A percentile compares a stretch with the other conserved stretches of the same genome.
Evolutionary conservation across 176 grass and related monocot genomes (phyloP).

Genomic region (Oryza brachyantha): DNA sequence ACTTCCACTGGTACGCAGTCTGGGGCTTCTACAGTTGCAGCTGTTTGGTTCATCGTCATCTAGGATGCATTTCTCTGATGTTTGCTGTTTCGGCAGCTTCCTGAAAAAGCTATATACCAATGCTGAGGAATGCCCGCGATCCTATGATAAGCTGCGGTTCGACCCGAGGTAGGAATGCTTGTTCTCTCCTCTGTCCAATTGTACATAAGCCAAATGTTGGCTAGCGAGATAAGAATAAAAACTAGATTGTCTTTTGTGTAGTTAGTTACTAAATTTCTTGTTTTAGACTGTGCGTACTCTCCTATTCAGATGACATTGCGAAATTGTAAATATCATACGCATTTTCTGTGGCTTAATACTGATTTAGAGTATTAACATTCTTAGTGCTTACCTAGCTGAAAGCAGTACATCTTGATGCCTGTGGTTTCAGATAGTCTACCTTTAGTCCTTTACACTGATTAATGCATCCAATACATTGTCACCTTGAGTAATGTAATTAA

Average conservation of each 20-base stretch:
- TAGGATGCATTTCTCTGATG: neutral
- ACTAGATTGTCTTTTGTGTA: neutral
- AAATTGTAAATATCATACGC: neutral
- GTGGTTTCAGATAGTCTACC: neutral
- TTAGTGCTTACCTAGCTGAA: neutral
- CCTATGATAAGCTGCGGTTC: slow-evolving; percentile 87
- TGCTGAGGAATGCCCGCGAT: slow-evolving; percentile 75
- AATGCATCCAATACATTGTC: neutral
- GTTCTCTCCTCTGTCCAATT: neutral
- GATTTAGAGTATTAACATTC: neutral
- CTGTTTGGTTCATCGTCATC: neutral
- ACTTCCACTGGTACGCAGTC: slow-evolving; percentile 72
- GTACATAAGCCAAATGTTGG: neutral
- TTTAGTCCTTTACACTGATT: slow-evolving; percentile 16
- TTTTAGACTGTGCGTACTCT: neutral
- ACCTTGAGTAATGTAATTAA: neutral
- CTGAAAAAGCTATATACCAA: slow-evolving; percentile 77
- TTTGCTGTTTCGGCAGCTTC: slow-evolving; percentile 47
- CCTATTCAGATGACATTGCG: neutral
- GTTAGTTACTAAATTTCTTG: neutral
- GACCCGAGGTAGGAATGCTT: slow-evolving; percentile 59
- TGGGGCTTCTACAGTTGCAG: neutral
- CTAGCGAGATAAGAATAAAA: neutral
- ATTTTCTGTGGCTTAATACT: neutral
- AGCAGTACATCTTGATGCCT: neutral